phyloP scores from a whole-genome alignment of 2,329 filamentous ascomycete species.

The Beauveria pseudobassiana region DNA sequence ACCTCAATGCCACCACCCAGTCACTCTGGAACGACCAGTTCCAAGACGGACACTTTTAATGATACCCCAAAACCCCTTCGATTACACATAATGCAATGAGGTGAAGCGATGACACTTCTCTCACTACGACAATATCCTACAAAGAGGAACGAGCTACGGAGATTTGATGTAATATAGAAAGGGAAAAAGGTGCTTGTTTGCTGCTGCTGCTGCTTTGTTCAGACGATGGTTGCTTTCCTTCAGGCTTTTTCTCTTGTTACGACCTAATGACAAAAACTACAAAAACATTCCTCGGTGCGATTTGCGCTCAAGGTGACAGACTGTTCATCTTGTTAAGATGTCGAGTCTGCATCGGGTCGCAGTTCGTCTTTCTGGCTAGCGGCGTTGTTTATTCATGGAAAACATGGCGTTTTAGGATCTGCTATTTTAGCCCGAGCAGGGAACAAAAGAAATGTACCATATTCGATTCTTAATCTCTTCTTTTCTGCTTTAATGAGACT shows the following conservation, averaged over 20 bases:
- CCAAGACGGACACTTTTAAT: constrained; percentile 25
- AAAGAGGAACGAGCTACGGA: constrained; percentile 7
- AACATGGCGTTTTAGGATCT: constrained; percentile 5
- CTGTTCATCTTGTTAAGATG: not conserved
- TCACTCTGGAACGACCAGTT: constrained; percentile 26
- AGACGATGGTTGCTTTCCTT: not conserved
- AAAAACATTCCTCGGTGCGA: not conserved
- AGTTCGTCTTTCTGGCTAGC: not conserved
- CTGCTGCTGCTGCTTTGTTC: constrained; percentile 3
- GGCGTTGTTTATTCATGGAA: constrained; percentile 5
- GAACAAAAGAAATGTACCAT: constrained; percentile 5
- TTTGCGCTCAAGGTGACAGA: not conserved
- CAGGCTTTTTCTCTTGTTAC: constrained; percentile 16
- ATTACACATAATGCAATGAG: constrained; percentile 7
- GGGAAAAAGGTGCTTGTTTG: constrained; percentile 3
- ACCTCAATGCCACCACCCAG: constrained; percentile 18
- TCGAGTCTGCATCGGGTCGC: not conserved
- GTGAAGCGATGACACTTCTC: constrained; percentile 7
- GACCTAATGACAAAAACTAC: constrained; percentile 23
- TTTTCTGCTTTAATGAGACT: not conserved
- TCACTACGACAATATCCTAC: not conserved
- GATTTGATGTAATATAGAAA: constrained; percentile 7
- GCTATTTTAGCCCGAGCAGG: not conserved
- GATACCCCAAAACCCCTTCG: constrained; percentile 16
- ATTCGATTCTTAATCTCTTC: not conserved